Evolutionary conservation across 2,329 filamentous ascomycete genomes (phyloP), one percentile per base, ranked within the genome.

Genomic region (Elsinoe perseae): DNA sequence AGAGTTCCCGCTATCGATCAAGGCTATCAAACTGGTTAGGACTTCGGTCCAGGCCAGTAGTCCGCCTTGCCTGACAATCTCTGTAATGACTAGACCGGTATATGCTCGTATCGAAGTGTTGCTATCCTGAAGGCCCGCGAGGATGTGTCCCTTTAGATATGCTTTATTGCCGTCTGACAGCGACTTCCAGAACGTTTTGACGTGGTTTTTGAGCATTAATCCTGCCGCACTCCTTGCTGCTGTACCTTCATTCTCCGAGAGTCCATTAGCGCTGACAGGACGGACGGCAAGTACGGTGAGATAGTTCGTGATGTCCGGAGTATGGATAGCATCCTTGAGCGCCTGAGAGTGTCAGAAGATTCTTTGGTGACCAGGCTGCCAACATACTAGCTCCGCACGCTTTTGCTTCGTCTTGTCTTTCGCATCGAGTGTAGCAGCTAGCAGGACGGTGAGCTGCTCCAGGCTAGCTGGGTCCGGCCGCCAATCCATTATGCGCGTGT

Each of bases 231-330:
- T 87, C 61, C 93, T 86, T 59, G 95, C 85, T 52, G 89, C 75
- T 69, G 86, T 81, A 74, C 89, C 85, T 62, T 76, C 66, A 54
- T 78, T 80, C 64, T 81, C 80, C 63, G 76, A 75, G 67, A 87
- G 75, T 61, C 77, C 83, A 57, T 76, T 72, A 46, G 86, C 82
- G 56, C 74, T 75, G 61, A 83, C 78, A 57, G 82, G 70, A 64
- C 81, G 89, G 59, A 87, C 89, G 72, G 95, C 89, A 60, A 98
- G 81, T 72, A 87, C 96, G 64, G 89, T 87, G 43, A 98, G 84
- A 72, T 98, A 98, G 74, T 97, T 97, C 77, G 95, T 92, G 77
- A 96, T 88, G 70, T 97, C 92, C 50, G 91, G 91, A 9, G 88
- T 93, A 54, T 79, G 75, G 70, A 89, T 95, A 59, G 92, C 93